Evolutionary conservation across 2,329 filamentous ascomycete species (phyloP), one percentile per base, ranked within the genome.

Genomic region (Cytospora paraplurivora): DNA sequence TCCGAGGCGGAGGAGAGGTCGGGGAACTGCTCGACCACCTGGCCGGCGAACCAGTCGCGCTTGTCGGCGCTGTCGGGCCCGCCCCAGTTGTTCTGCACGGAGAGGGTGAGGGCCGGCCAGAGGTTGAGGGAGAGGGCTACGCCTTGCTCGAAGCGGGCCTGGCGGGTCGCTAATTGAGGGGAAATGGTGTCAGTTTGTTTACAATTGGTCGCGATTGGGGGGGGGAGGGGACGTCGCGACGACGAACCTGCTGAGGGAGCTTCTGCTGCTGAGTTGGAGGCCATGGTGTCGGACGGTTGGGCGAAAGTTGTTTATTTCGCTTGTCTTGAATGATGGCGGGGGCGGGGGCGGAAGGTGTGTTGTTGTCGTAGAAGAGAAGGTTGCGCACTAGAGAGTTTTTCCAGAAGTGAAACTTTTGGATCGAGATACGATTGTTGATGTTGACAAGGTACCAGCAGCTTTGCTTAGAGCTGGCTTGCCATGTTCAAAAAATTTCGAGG

Each of bases 21-120:
- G 27, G 81, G 80, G 70, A 97, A 89, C 67, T 97, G 86, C 33
- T 97, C 92, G 64, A 88, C 89, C 59, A 98, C 83, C 51, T 90
- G 91, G 67, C 93, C 93, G 58, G 91, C 94, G 72, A 99, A 91
- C 94, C 93, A 98, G 82, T 97, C 94, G 72, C 94, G 90, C 81
- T 98, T 98, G 77, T 96, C 92, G 66, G 82, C 76, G 27, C 88
- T 89, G 72, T 92, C 88, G 49, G 91, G 87, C 2, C 94, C 95
- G 71, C 94, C 95, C 90, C 93, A 97, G 77, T 87, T 83, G 75
- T 92, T 92, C 74, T 91, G 85, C 52, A 97, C 91, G 54, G 95
- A 92, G 73, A 97, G 87, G 56, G 89, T 90, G 60, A 99, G 88
- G 37, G 92, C 89, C 8, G 90, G 88, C 95, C 95, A 99, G 72